Conservation (phyloP, 305 asterid species). For the Fraxinus latifolia region DNA sequence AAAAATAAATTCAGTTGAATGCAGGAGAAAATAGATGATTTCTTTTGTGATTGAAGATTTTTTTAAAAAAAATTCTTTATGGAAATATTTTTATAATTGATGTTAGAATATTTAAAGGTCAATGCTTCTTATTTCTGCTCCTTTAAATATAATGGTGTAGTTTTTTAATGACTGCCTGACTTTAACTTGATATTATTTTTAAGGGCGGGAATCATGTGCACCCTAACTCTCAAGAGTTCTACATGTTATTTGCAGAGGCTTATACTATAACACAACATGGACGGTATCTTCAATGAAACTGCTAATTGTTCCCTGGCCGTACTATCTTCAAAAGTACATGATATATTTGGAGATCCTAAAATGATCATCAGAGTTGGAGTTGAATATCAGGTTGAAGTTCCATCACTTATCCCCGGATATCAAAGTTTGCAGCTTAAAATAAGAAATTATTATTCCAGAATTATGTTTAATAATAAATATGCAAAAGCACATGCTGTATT, state of each 20-base stretch:
- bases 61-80: not conserved
- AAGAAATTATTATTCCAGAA: not conserved
- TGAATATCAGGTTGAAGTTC: constrained; percentile 58
- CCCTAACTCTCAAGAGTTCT: not conserved
- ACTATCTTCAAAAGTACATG: constrained; percentile 9
- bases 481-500: not conserved
- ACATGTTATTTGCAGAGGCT: not conserved
- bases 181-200: not conserved
- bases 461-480: not conserved
- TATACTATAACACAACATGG: not conserved
- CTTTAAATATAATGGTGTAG: not conserved
- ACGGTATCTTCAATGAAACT: not conserved
- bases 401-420: constrained; percentile 26
- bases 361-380: constrained; percentile 58
- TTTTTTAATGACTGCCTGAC: not conserved
- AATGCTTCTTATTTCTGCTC: not conserved
- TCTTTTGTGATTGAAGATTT: not conserved
- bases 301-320: not conserved
- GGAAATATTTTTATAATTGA: not conserved
- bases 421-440: not conserved
- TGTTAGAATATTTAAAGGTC: not conserved
- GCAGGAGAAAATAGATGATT: not conserved
- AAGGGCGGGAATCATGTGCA: not conserved
- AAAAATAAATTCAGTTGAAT: not conserved
- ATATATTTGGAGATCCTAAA: constrained; percentile 24